Base-by-base conservation (phyloP, 2,329 filamentous ascomycete genomes). In the Setomelanomma holmii region DNA sequence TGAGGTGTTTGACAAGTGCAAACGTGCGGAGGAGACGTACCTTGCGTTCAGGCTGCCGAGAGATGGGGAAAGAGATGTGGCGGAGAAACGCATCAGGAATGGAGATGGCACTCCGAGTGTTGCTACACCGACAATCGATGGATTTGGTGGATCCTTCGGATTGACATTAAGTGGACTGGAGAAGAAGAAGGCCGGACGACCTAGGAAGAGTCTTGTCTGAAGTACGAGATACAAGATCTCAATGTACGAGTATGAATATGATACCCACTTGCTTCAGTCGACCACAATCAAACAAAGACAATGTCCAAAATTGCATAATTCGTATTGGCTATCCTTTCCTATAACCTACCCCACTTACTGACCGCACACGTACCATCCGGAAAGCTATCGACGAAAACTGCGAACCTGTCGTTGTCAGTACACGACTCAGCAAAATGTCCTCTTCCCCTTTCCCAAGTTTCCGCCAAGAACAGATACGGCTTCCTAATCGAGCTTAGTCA, bases 11-110 rank as follows among this genome's bases (percentile, higher is more conserved):
- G 79, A 82, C 58, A 79, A 79, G 3, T 82, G 82, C 45, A 78
- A 80, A 54, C 76, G 82, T 14, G 83, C 83, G 0, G 82, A 83
- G 3, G 79, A 81, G 50, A 80, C 80, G 4, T 82, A 81, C 64
- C 74, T 87, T 7, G 83, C 84, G 1, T 75, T 85, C 47, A 78
- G 82, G 42, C 68, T 87, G 42, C 85, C 85, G 3, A 66, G 64
- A 39, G 68, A 75, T n/a, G 50, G 71, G 53, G 27, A 62, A 20
- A 68, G 72, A 40, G 74, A 76, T 14, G 41, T 17, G 38, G 55
- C 49, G 20, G 57, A 58, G 40, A 61, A 61, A 38, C 52, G 49
- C 20, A 27, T 40, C 3, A 61, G 61, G 36, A 67, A 57, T 35
- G 58, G 58, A 1, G 64, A 64, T 46, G 65, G 40, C 4, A 68